phyloP scores from a whole-genome alignment of 208 protist genomes.

The Angomonas ambiguus region DNA sequence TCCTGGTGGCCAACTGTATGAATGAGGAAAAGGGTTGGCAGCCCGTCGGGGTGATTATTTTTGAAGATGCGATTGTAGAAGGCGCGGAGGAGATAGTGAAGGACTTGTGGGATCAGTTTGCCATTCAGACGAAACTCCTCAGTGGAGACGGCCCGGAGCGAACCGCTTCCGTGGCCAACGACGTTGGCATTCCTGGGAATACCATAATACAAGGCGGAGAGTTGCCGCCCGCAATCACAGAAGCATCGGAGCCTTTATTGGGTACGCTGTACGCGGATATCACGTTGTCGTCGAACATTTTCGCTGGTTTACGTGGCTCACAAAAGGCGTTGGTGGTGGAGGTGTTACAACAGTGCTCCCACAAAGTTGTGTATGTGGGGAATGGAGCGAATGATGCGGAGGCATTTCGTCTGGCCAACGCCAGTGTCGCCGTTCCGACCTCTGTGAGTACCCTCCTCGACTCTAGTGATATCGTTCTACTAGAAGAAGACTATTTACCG shows the following conservation, averaged over 20 bases:
- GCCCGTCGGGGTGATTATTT: constrained; percentile 72
- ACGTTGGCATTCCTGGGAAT: constrained; percentile 2
- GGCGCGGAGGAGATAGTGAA: constrained; percentile 28
- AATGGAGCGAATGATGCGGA: constrained; percentile 96
- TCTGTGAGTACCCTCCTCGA: not conserved
- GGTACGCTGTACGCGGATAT: constrained; percentile 21
- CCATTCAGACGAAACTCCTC: not conserved
- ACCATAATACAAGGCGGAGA: not conserved
- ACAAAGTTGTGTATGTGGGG: constrained; percentile 91
- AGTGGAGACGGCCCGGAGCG: constrained; percentile 9
- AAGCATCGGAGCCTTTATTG: constrained; percentile 13
- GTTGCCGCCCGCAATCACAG: constrained; percentile 14
- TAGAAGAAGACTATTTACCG: not conserved
- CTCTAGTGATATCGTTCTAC: not conserved
- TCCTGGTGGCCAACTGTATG: not conserved
- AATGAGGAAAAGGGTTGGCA: constrained; percentile 42
- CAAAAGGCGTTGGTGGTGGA: constrained; percentile 61
- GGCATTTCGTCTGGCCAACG: constrained; percentile 89
- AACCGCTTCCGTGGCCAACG: not conserved
- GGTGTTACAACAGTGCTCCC: constrained; percentile 61
- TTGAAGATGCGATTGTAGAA: constrained; percentile 80
- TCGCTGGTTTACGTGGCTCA: constrained; percentile 85
- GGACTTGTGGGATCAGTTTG: not conserved
- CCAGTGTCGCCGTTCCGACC: constrained; percentile 88
- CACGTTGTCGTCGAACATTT: constrained; percentile 23